Evolutionary conservation across 495 filamentous ascomycete species (phyloP).

Genomic region (Pyronema omphalodes): DNA sequence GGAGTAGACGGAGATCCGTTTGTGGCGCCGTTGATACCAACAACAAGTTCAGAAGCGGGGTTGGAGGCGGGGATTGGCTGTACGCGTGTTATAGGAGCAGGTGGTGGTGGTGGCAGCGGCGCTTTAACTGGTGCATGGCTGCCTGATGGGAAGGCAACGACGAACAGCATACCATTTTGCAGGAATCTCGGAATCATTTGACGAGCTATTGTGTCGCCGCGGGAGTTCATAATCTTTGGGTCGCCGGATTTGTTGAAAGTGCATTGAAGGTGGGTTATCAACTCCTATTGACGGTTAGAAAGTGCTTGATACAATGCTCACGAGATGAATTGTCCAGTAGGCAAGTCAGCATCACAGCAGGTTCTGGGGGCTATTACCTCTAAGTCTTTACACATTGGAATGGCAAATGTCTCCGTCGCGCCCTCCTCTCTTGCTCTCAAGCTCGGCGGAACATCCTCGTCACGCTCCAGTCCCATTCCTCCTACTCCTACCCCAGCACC

Average conservation of each 20-base stretch:
- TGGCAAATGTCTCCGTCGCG: constrained; percentile 22
- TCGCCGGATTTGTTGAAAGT: constrained; percentile 15
- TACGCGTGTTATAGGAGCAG: too few relatives aligned
- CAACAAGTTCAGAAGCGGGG: too few relatives aligned
- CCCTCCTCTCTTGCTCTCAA: constrained; percentile 20
- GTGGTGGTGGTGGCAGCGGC: background rate
- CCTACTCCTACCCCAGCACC: background rate
- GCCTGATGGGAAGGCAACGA: constrained; percentile 13
- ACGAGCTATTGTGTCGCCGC: constrained; percentile 21
- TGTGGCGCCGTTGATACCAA: too few relatives aligned
- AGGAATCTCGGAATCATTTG: constrained; percentile 19
- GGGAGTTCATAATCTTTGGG: constrained; percentile 20
- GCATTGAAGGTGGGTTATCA: constrained; percentile 15
- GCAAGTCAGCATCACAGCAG: background rate
- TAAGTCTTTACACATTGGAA: constrained; percentile 19
- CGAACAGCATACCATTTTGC: constrained; percentile 18
- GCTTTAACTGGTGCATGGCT: background rate
- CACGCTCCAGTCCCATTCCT: background rate
- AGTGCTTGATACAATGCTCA: background rate
- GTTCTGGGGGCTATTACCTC: constrained; percentile 10
- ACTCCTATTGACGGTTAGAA: constrained; percentile 14
- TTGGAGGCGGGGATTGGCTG: too few relatives aligned
- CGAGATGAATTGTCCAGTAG: background rate
- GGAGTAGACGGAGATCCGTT: constrained; percentile 12
- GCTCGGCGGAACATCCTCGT: constrained; percentile 9